Evolutionary conservation across 2,329 filamentous ascomycete species (phyloP).

Genomic region (Arthrobotrys iridis): DNA sequence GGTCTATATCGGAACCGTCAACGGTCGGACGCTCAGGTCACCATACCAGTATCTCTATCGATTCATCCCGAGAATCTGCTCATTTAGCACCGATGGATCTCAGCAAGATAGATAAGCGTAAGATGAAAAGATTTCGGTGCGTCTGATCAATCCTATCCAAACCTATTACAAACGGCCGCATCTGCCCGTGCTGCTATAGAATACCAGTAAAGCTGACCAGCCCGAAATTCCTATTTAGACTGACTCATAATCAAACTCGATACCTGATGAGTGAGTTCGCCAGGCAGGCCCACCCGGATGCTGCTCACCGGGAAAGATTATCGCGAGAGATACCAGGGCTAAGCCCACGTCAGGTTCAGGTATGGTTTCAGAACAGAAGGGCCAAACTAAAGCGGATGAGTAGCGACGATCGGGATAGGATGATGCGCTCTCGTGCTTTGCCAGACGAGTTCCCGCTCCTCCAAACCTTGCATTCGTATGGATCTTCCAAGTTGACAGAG

Average conservation of each 20-base stretch:
- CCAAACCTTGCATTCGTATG: slow-evolving; percentile 69
- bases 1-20: slow-evolving; percentile 8
- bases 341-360: slow-evolving; percentile 91
- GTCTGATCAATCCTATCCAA: slow-evolving; percentile 54
- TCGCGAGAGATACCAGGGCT: slow-evolving; percentile 90
- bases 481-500: slow-evolving; percentile 57
- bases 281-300: slow-evolving; percentile 92
- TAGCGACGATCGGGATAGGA: slow-evolving; percentile 75
- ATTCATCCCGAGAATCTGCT: slow-evolving; percentile 62
- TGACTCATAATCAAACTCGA: slow-evolving; percentile 96
- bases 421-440: slow-evolving; percentile 77
- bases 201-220: background rate
- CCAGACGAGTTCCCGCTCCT: slow-evolving; percentile 77
- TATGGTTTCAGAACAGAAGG: slow-evolving; percentile 94
- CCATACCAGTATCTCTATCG: slow-evolving; percentile 64
- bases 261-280: slow-evolving; percentile 98
- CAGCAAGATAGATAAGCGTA: slow-evolving; percentile 58
- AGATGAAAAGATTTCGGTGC: slow-evolving; percentile 81
- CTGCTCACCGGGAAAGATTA: slow-evolving; percentile 84
- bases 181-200: background rate
- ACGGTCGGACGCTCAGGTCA: slow-evolving; percentile 63
- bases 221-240: slow-evolving; percentile 65
- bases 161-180: background rate
- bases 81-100: slow-evolving; percentile 33
- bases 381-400: slow-evolving; percentile 77